Evolutionary conservation across 306 rosid species (phyloP), one percentile per base, ranked within the genome.

Genomic region (Cyamopsis tetragonoloba): DNA sequence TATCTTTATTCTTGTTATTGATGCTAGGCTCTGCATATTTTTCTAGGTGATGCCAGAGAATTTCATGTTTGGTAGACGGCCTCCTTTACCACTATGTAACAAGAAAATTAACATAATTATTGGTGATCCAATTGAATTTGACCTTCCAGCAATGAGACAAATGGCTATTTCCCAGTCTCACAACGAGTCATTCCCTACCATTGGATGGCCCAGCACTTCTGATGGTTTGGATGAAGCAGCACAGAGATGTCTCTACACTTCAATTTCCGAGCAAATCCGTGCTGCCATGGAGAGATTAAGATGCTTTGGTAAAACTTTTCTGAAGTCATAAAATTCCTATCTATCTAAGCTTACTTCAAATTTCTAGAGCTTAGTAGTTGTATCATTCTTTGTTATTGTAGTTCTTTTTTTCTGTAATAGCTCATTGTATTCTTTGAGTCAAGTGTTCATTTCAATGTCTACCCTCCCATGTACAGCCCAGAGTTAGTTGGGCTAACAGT

Each of bases 41-140:
- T 79, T 65, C 14, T 76, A 92, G 96, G 88, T 89, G 78, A 88
- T 93, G 97, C 98, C 98, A 42, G 91, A 88, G 80, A 86, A 90
- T 5, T 86, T 13, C 71, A 47, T 71, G 31, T 83, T 79, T 66
- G 91, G 88, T 68, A 88, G 85, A 84, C 83, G 97, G 70, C 88
- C 98, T 75, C 90, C 66, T 11, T 26, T 93, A 48, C 98, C 97
- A 3, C 71, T 93, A 38, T 73, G 93, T 44, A 77, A 87, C 56
- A 93, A 88, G 88, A 85, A 84, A 57, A 66, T 93, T 28, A 51
- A 74, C 58, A 88, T 93, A 57, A 23, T 80, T 59, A 68, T 93
- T 49, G 98, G 98, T 5, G 85, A 88, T 66, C 97, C 97, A n/a
- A 78, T 93, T 56, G 80, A 88, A 43, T 82, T 88, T 53, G 89